phyloP scores from a whole-genome alignment of 2,329 filamentous ascomycete genomes.

The Chrysosporium keratinophilum region DNA sequence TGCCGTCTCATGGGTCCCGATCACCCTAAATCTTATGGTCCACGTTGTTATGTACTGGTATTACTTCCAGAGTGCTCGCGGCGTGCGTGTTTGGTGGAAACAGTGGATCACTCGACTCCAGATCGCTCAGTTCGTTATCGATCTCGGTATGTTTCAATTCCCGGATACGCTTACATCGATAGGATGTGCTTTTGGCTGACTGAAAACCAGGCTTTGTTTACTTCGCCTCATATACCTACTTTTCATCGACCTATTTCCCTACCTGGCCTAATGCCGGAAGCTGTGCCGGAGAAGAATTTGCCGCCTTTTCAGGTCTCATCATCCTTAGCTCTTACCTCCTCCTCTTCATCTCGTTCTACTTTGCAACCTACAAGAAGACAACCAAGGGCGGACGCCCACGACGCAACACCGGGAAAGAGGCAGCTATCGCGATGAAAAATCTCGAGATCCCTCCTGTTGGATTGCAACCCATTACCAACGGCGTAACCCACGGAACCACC shows the following conservation, averaged over 20 bases:
- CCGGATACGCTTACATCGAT: not conserved
- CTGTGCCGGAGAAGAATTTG: slow-evolving; percentile 86
- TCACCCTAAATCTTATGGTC: slow-evolving; percentile 75
- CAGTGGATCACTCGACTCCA: slow-evolving; percentile 93
- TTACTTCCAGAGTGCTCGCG: slow-evolving; percentile 91
- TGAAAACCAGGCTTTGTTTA: slow-evolving; percentile 65
- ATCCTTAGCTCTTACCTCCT: slow-evolving; percentile 84
- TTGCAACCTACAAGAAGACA: slow-evolving; percentile 72
- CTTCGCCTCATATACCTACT: slow-evolving; percentile 91
- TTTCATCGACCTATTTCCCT: slow-evolving; percentile 72
- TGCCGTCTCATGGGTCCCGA: slow-evolving; percentile 81
- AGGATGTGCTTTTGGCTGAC: not conserved
- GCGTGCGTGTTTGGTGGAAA: slow-evolving; percentile 93
- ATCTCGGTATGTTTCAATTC: slow-evolving; percentile 59
- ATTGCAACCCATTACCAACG: slow-evolving; percentile 23
- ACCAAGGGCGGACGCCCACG: slow-evolving; percentile 27
- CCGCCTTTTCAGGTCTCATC: slow-evolving; percentile 73
- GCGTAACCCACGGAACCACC: slow-evolving; percentile 16
- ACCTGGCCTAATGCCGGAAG: slow-evolving; percentile 66
- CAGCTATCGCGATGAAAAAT: slow-evolving; percentile 71
- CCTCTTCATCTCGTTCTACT: slow-evolving; percentile 91
- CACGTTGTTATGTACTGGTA: slow-evolving; percentile 99
- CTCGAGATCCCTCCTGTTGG: slow-evolving; percentile 47
- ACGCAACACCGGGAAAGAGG: slow-evolving; percentile 64
- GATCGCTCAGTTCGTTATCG: slow-evolving; percentile 87